Evolutionary conservation across 2,329 filamentous ascomycete genomes (phyloP).

Genomic region (Trichophyton schoenleinii): DNA sequence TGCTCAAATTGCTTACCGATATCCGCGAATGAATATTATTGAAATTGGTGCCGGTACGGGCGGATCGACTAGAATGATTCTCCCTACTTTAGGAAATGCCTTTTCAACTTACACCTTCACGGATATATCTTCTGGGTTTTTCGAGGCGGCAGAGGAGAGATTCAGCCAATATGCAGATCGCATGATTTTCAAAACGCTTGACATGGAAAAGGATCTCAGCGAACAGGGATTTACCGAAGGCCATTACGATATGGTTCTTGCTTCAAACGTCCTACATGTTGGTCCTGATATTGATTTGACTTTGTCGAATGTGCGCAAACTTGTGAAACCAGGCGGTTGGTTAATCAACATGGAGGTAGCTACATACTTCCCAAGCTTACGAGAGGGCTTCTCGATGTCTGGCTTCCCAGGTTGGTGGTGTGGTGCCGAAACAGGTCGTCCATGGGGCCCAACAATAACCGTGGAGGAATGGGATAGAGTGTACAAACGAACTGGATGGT

Average conservation of each 20-base stretch:
- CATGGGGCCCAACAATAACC: slow-evolving; percentile 1
- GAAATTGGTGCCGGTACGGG: slow-evolving; percentile 37
- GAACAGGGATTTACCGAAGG: slow-evolving; percentile 14
- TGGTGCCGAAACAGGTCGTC: slow-evolving; percentile 8
- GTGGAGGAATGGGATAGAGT: slow-evolving; percentile 7
- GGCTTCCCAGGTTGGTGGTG: slow-evolving; percentile 21
- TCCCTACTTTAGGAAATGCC: slow-evolving; percentile 20
- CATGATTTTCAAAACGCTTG: slow-evolving; percentile 24
- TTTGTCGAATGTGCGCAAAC: slow-evolving; percentile 24
- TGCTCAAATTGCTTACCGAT: slow-evolving; percentile 27
- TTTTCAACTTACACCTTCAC: slow-evolving; percentile 37
- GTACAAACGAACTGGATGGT: slow-evolving; percentile 9
- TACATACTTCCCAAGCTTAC: slow-evolving; percentile 16
- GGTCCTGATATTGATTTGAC: slow-evolving; percentile 19
- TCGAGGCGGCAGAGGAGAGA: slow-evolving; percentile 24
- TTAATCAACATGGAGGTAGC: slow-evolving; percentile 33
- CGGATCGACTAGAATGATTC: slow-evolving; percentile 27
- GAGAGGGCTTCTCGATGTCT: slow-evolving; percentile 20
- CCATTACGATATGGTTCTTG: slow-evolving; percentile 30
- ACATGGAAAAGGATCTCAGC: slow-evolving; percentile 12
- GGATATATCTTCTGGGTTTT: slow-evolving; percentile 33
- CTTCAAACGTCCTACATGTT: slow-evolving; percentile 31
- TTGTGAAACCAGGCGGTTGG: slow-evolving; percentile 38
- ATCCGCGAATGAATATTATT: slow-evolving; percentile 34
- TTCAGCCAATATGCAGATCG: slow-evolving; percentile 19